phyloP scores from a whole-genome alignment of 495 filamentous ascomycete genomes.

The Neurospora sp. region DNA sequence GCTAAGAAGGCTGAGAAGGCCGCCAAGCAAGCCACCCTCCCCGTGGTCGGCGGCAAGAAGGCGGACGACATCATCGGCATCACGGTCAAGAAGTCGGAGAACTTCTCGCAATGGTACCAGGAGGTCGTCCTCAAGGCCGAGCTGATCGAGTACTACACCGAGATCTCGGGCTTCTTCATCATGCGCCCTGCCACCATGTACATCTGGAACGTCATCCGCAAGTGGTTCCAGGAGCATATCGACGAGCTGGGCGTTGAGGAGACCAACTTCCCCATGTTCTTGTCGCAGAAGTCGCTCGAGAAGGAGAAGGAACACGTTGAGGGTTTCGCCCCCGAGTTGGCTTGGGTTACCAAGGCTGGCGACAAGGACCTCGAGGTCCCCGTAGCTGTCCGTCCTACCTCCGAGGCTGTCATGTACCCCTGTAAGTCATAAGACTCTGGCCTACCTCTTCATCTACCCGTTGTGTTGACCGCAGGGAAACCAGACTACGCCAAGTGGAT shows the following conservation, averaged over 20 bases:
- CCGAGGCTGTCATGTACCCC: conserved; percentile 84
- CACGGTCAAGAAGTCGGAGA: conserved; percentile 68
- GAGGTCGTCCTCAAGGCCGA: conserved; percentile 92
- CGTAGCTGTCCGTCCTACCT: conserved; percentile 91
- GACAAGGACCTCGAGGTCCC: conserved; percentile 86
- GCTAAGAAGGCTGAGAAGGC: conserved; percentile 59
- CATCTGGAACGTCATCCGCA: conserved; percentile 87
- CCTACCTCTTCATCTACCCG: neutral
- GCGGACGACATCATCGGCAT: conserved; percentile 69
- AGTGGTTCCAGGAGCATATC: conserved; percentile 80
- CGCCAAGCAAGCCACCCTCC: conserved; percentile 41
- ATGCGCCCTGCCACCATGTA: conserved; percentile 76
- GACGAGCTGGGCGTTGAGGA: conserved; percentile 87
- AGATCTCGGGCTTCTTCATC: conserved; percentile 94
- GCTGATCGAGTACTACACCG: conserved; percentile 63
- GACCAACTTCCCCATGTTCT: conserved; percentile 91
- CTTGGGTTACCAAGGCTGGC: conserved; percentile 95
- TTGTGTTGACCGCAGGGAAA: conserved; percentile 22
- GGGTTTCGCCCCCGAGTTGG: conserved; percentile 94
- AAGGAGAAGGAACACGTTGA: conserved; percentile 95
- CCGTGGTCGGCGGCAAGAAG: conserved; percentile 42
- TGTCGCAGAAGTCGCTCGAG: conserved; percentile 81
- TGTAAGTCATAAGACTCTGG: conserved; percentile 18
- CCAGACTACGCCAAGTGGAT: conserved; percentile 96
- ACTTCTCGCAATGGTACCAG: conserved; percentile 91